Evolutionary conservation across 2,329 filamentous ascomycete species (phyloP).

Genomic region (Nectriaceae sp.): DNA sequence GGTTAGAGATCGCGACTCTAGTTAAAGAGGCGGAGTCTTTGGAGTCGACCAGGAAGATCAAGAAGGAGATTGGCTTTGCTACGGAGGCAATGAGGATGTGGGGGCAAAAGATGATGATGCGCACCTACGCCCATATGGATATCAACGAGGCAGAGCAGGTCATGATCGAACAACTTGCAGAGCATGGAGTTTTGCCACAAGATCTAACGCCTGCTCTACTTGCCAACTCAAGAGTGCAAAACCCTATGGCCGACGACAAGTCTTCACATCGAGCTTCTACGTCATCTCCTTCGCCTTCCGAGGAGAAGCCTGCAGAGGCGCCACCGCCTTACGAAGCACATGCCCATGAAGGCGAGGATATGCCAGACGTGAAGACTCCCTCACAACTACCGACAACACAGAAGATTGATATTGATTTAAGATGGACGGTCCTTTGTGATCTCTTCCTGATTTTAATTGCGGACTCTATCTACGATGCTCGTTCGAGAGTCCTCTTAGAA

Average conservation of each 20-base stretch:
- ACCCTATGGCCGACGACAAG: constrained; percentile 70
- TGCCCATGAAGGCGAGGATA: constrained; percentile 65
- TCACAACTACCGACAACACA: constrained; percentile 79
- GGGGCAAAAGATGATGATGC: constrained; percentile 97
- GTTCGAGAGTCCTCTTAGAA: constrained; percentile 83
- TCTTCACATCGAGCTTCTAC: constrained; percentile 14
- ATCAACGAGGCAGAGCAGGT: constrained; percentile 88
- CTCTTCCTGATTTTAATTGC: constrained; percentile 93
- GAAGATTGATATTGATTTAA: constrained; percentile 91
- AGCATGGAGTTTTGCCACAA: constrained; percentile 82
- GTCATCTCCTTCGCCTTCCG: constrained; percentile 22
- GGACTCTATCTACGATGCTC: constrained; percentile 90
- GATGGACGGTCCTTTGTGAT: constrained; percentile 97
- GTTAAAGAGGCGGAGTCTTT: constrained; percentile 66
- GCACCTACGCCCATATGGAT: constrained; percentile 94
- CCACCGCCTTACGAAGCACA: constrained; percentile 65
- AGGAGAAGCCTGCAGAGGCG: constrained; percentile 49
- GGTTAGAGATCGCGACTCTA: constrained; percentile 80
- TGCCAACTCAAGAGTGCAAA: constrained; percentile 89
- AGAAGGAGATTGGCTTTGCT: constrained; percentile 70
- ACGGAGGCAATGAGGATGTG: constrained; percentile 88
- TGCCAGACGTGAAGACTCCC: constrained; percentile 79
- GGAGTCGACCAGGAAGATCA: constrained; percentile 64
- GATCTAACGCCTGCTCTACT: constrained; percentile 87
- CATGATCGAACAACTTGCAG: constrained; percentile 96